Evolutionary conservation across 73 alveolate species (phyloP).

Genomic region (Loxodes magnus): DNA sequence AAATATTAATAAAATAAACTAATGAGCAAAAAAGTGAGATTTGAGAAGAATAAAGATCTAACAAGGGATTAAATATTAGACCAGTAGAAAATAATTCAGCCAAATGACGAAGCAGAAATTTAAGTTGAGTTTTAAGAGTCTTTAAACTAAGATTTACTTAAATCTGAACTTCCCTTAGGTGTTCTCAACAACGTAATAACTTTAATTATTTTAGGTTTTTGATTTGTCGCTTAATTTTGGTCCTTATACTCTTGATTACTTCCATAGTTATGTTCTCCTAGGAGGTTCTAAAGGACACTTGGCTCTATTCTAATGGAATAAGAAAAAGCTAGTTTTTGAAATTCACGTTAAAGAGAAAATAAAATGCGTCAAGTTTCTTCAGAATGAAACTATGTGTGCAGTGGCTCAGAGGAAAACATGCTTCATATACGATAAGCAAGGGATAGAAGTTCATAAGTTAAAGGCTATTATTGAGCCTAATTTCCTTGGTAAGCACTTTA

Average conservation of each 20-base stretch:
- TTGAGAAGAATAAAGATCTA: too few relatives aligned
- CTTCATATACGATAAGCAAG: conserved; percentile 84
- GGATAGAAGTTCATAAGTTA: conserved; percentile 84
- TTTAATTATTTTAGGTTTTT: too few relatives aligned
- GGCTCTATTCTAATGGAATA: conserved; percentile 80
- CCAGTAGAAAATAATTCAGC: too few relatives aligned
- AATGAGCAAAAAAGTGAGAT: too few relatives aligned
- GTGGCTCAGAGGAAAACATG: conserved; percentile 83
- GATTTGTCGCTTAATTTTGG: conserved; percentile 61
- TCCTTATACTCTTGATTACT: conserved; percentile 71
- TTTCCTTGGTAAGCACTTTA: background rate
- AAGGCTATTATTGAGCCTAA: conserved; percentile 67
- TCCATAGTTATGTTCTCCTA: conserved; percentile 74
- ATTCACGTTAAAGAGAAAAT: conserved; percentile 72
- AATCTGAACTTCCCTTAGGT: too few relatives aligned
- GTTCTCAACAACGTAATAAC: too few relatives aligned
- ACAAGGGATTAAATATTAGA: too few relatives aligned
- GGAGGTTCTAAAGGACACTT: conserved; percentile 92
- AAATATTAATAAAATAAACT: too few relatives aligned
- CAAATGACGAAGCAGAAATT: too few relatives aligned
- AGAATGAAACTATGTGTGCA: conserved; percentile 74
- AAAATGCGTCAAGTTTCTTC: conserved; percentile 67
- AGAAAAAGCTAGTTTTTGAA: conserved; percentile 62
- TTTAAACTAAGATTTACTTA: too few relatives aligned
- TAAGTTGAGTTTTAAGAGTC: too few relatives aligned